Percentiles rank a stretch among this genome's conserved stretches.
phyloP scores from a whole-genome alignment of 805 yeast genomes.

The Pichia pseudocactophila region DNA sequence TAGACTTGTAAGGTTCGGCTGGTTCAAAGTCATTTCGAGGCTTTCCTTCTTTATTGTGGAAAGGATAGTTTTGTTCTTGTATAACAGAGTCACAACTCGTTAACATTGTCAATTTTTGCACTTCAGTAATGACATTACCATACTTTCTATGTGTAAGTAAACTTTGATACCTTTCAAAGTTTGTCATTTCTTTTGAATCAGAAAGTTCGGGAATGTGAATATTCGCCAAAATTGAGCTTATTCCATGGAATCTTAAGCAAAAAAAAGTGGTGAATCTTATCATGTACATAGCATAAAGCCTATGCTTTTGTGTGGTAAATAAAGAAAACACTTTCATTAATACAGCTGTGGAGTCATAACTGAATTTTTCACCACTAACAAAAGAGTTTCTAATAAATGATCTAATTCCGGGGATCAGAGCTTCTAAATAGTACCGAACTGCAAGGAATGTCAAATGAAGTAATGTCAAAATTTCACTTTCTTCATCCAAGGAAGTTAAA shows the following conservation, averaged over 20 bases:
- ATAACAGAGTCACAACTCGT: neutral
- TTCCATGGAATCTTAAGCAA: neutral
- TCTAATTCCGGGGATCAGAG: slow-evolving; percentile 4
- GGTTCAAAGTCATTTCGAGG: neutral
- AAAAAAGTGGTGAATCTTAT: slow-evolving; percentile 1
- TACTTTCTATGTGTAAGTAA: slow-evolving; percentile 2
- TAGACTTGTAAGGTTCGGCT: neutral
- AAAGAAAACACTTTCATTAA: neutral
- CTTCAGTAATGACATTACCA: neutral
- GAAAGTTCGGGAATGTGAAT: slow-evolving; percentile 3
- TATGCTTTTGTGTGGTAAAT: neutral
- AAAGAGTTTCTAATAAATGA: slow-evolving; percentile 1
- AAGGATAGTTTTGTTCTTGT: neutral
- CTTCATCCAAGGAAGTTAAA: neutral
- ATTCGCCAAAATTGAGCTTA: neutral
- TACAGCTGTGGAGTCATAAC: neutral
- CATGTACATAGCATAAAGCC: slow-evolving; percentile 2
- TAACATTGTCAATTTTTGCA: neutral
- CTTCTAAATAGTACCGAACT: slow-evolving; percentile 1
- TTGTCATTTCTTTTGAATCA: neutral
- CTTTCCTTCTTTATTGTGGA: neutral
- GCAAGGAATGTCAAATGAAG: slow-evolving; percentile 1
- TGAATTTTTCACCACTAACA: neutral
- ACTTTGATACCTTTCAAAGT: neutral
- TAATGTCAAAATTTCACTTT: neutral